Evolutionary conservation across 108 stramenopile species (phyloP).

Genomic region (Nannochloropsis gaditana): DNA sequence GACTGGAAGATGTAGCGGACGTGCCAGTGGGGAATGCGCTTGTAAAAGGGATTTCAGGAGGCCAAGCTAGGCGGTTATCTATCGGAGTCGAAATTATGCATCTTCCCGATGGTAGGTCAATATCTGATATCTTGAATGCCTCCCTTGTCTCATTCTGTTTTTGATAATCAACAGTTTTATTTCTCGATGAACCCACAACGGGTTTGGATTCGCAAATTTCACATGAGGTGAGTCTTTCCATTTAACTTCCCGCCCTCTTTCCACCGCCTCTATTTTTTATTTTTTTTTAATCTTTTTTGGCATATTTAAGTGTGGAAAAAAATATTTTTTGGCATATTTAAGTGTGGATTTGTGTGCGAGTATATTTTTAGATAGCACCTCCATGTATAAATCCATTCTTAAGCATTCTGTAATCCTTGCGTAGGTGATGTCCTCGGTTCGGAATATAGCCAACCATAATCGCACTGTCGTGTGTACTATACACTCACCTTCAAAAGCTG

Average conservation of each 20-base stretch:
- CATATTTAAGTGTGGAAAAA: no score
- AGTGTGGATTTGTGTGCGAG: no score
- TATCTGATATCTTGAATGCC: conserved; percentile 10
- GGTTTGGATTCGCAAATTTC: conserved; percentile 61
- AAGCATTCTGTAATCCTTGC: background rate
- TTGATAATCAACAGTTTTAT: conserved; percentile 21
- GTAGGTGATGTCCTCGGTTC: conserved; percentile 38
- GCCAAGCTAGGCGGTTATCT: conserved; percentile 50
- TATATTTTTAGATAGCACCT: no score
- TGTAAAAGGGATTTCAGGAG: conserved; percentile 58
- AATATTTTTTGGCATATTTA: no score
- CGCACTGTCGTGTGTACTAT: conserved; percentile 58
- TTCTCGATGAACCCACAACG: conserved; percentile 59
- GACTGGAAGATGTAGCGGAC: conserved; percentile 62
- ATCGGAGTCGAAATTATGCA: conserved; percentile 22
- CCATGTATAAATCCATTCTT: no score
- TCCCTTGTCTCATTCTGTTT: background rate
- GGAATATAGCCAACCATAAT: conserved; percentile 52
- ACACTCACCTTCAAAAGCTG: conserved; percentile 64
- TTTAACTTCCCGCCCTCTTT: no score
- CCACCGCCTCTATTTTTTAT: no score
- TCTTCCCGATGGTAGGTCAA: conserved; percentile 15
- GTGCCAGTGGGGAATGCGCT: conserved; percentile 65
- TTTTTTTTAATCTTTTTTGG: no score
- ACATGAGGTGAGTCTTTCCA: conserved; percentile 45